These are phyloP conservation scores for Neoboletus brunneissimus DNA, from an alignment of 768 basidiomycete genomes.

Conservation along the genomic window DNA sequence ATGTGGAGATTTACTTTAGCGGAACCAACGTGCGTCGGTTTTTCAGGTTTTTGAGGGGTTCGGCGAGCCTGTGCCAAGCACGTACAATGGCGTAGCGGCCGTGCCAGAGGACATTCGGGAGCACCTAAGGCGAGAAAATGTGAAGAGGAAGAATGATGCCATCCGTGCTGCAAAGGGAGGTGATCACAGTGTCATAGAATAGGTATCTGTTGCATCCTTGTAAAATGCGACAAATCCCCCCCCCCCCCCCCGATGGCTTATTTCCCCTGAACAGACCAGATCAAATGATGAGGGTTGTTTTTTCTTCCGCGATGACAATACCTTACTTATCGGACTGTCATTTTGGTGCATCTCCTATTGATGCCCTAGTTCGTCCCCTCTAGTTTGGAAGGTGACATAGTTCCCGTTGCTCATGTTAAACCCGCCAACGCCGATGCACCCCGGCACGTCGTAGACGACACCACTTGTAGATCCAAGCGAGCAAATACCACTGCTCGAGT, in stretches of 20 bases:
- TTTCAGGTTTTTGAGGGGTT: constrained; percentile 25
- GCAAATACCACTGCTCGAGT: too few relatives aligned
- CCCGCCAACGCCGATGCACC: too few relatives aligned
- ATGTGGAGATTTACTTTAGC: not conserved
- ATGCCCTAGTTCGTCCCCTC: not conserved
- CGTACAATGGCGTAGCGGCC: constrained; percentile 15
- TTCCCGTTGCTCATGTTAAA: too few relatives aligned
- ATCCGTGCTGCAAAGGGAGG: constrained; percentile 25
- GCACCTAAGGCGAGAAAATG: constrained; percentile 21
- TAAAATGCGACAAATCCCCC: not conserved
- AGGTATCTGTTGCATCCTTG: not conserved
- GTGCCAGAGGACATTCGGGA: constrained; percentile 21
- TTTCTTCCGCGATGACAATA: not conserved
- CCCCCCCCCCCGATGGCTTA: not conserved
- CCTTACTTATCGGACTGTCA: not conserved
- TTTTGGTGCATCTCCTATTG: not conserved
- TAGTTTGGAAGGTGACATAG: too few relatives aligned
- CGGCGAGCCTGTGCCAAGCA: constrained; percentile 23
- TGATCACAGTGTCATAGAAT: constrained; percentile 30
- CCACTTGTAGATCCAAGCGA: too few relatives aligned
- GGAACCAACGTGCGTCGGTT: not conserved
- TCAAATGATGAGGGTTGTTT: not conserved
- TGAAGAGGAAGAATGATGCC: constrained; percentile 25
- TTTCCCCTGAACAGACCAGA: not conserved
- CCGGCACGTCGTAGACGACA: too few relatives aligned